Base-by-base conservation (phyloP, 306 rosid genomes). In the Cicer cuneatum region DNA sequence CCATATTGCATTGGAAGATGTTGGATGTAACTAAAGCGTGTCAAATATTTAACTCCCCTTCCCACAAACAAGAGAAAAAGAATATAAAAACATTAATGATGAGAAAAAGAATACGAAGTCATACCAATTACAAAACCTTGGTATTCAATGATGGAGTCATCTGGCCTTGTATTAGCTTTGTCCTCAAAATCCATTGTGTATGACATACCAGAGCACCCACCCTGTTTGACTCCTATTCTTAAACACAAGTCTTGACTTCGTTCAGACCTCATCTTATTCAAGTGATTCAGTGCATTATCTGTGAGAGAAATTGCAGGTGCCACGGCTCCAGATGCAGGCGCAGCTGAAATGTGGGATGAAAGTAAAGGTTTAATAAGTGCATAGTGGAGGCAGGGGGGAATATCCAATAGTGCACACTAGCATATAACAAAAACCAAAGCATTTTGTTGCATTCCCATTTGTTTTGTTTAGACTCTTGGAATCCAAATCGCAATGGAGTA, bases 201-300 rank as follows among this genome's bases (percentile, higher is more conserved):
- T 45, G 98, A 94, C 97, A 94, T 90, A 74, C 98, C 98, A 15
- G 98, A 93, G 89, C 98, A 93, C 8, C 98, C 98, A 83, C 98
- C 98, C 75, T 93, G 98, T 73, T 84, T 94, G 62, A 94, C 97
- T 54, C 98, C 97, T 81, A 91, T 94, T 82, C 98, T 91, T 77
- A 94, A 85, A 83, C 96, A 92, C 61, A 94, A 81, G 81, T 88
- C 84, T 80, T 88, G 85, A 78, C 80, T 83, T 10, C 88, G 88
- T 40, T 90, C 97, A 43, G 90, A 81, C 81, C 96, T 86, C 98
- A 94, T 94, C 89, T 65, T 91, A 71, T 80, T 94, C 86, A 94
- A 91, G 88, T 91, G 96, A 84, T 87, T 90, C 84, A 94, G 77
- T n/a, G 98, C 98, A 69, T 76, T 81, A 75, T 91, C 90, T 0